Base-by-base conservation (phyloP, 768 basidiomycete genomes). In the Boletus sensibilis region DNA sequence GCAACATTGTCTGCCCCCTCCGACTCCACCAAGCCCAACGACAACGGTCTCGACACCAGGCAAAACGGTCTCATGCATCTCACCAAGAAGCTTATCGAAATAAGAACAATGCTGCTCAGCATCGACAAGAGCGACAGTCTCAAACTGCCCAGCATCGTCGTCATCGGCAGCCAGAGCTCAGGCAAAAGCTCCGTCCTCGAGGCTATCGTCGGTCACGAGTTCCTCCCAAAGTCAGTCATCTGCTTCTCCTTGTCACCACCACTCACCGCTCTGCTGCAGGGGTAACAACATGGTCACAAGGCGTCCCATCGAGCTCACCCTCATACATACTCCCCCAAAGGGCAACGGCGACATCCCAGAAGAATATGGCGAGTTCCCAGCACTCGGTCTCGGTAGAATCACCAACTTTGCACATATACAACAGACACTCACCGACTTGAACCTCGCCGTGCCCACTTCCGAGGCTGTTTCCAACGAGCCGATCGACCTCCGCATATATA, bases 211-310 rank as follows among this genome's bases (percentile, higher is more conserved):
- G 97, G 97, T 0, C 93, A 97, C 56, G 94, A 98, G 72, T 99
- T 99, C 70, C 76, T 99, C 35, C 97, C 97, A 23, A 99, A 99
- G 96, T 98, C 67, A 61, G 93, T 80, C n/a, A 3, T 25, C 2
- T 16, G 21, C 38, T 47, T 13, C 43, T 52, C 40, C 11, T 37
- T 41, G 31, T 38, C 52, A 21, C 18, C 23, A 38, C 37, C 23
- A 37, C 44, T 60, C 47, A 53, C 51, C 46, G 29, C 41, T 31
- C 45, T 42, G 21, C 5, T 34, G 18, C 66, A 98, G 96, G 75
- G 97, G 97, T 53, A 89, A 94, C 72, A 98, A 98, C 73, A 99
- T 99, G 97, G 97, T 98, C 34, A 99, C 97, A 2, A 89, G 97
- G 1, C 87, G 97, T 52, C 97, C 97, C 2, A 98, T 99, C 65